phyloP scores from a whole-genome alignment of 2,329 filamentous ascomycete genomes.

The Aspergillus oerlinghausenensis region DNA sequence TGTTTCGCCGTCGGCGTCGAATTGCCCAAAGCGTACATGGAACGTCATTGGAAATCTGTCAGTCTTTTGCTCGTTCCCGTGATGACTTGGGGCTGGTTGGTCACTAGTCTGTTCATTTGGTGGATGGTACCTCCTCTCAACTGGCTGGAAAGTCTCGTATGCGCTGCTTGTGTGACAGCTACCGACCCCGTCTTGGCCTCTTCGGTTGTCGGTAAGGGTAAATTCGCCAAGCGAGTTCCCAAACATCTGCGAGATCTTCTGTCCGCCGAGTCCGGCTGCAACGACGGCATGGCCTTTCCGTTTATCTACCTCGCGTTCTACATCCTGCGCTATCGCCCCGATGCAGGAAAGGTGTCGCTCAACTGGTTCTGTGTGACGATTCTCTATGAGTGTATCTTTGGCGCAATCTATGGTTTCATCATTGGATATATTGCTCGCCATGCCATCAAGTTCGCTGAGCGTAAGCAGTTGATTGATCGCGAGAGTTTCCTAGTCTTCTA shows the following conservation, averaged over 20 bases:
- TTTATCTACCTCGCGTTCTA: conserved; percentile 93
- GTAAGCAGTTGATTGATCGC: conserved; percentile 79
- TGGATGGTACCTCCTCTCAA: conserved; percentile 73
- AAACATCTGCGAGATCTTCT: conserved; percentile 95
- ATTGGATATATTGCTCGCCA: conserved; percentile 89
- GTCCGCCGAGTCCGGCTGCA: conserved; percentile 95
- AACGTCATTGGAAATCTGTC: conserved; percentile 93
- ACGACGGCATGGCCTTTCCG: conserved; percentile 99
- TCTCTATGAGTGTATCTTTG: conserved; percentile 93
- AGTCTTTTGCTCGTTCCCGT: conserved; percentile 82
- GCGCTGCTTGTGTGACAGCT: conserved; percentile 91
- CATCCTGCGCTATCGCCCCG: conserved; percentile 72
- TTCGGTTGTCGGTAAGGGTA: conserved; percentile 96
- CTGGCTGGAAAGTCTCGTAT: conserved; percentile 84
- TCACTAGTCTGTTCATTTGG: conserved; percentile 92
- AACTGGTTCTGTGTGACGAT: conserved; percentile 89
- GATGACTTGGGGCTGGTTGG: conserved; percentile 84
- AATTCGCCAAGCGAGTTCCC: conserved; percentile 94
- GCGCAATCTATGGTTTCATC: conserved; percentile 78
- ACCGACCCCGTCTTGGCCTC: conserved; percentile 96
- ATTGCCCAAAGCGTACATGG: conserved; percentile 78
- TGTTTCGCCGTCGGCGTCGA: conserved; percentile 71
- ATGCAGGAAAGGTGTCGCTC: conserved; percentile 65
- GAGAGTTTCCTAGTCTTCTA: conserved; percentile 99
- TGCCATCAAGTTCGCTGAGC: conserved; percentile 82